Percentiles rank a stretch among this genome's conserved stretches.
These are phyloP conservation scores for Hericium coralloides DNA, from an alignment of 768 basidiomycete species.

Conservation along the genomic window DNA sequence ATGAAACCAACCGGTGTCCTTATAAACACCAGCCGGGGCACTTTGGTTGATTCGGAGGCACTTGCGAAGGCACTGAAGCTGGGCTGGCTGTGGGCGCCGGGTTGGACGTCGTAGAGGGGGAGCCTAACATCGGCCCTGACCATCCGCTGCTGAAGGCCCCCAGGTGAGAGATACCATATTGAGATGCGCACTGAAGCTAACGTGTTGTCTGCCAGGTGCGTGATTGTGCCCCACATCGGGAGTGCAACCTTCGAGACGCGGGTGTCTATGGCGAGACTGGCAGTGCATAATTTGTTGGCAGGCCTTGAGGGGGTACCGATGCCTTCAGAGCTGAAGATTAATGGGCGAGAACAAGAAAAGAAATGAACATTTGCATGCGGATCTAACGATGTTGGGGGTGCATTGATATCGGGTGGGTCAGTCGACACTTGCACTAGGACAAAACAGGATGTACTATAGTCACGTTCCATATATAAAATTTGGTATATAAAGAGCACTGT, in stretches of 20 bases:
- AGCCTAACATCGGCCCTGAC: constrained; percentile 62
- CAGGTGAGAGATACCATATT: constrained; percentile 33
- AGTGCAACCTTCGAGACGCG: constrained; percentile 85
- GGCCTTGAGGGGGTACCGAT: constrained; percentile 43
- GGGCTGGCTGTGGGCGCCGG: constrained; percentile 85
- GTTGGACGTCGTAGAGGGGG: constrained; percentile 89
- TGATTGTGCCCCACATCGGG: constrained; percentile 85
- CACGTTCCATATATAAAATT: no score
- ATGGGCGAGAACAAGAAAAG: not conserved
- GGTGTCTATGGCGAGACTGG: constrained; percentile 70
- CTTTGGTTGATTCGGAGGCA: constrained; percentile 85
- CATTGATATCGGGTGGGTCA: no score
- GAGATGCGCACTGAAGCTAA: not conserved
- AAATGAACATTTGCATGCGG: no score
- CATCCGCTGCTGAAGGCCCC: constrained; percentile 79
- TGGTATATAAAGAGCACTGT: no score
- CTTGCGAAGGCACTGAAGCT: constrained; percentile 71
- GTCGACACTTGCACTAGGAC: no score
- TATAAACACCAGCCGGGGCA: constrained; percentile 80
- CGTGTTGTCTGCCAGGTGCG: constrained; percentile 40
- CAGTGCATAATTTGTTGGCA: constrained; percentile 58
- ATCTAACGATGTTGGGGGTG: no score
- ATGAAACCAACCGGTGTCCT: constrained; percentile 85
- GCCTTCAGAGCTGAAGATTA: constrained; percentile 40
- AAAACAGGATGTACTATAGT: no score